Conservation (phyloP, 1,284 basidiomycete genomes). For the Boletus smithii region DNA sequence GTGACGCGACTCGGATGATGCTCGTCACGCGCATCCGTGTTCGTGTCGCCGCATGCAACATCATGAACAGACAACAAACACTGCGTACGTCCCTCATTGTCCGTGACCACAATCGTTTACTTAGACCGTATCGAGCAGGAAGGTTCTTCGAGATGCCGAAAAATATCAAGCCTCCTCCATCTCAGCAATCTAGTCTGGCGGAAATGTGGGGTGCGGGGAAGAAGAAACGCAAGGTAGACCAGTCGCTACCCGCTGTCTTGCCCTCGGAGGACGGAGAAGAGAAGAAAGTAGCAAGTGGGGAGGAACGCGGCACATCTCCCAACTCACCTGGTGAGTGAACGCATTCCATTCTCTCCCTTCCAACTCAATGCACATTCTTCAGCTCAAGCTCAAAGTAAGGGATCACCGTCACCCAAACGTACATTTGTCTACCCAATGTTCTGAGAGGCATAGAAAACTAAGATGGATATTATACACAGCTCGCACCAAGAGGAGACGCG, state of each 20-base stretch:
- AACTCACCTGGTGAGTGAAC: conserved; percentile 18
- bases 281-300: no score
- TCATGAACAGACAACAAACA: conserved; percentile 70
- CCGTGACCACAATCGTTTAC: neutral
- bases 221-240: conserved; percentile 30
- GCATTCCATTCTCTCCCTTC: neutral
- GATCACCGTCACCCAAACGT: conserved; percentile 28
- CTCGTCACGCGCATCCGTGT: conserved; percentile 16
- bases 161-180: conserved; percentile 54
- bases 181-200: conserved; percentile 67
- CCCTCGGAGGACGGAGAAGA: conserved; percentile 28
- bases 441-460: neutral
- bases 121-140: conserved; percentile 36
- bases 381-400: conserved; percentile 43
- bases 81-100: conserved; percentile 45
- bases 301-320: neutral
- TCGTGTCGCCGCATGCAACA: conserved; percentile 30
- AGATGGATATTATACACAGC: conserved; percentile 13
- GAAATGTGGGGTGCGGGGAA: conserved; percentile 68
- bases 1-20: conserved; percentile 18
- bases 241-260: conserved; percentile 14
- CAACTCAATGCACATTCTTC: conserved; percentile 15
- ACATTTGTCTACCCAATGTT: conserved; percentile 10
- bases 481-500: conserved; percentile 53
- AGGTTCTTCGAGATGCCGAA: conserved; percentile 74